Base-by-base conservation (phyloP, 208 protist genomes). In the Balamuthia mandrillaris region DNA sequence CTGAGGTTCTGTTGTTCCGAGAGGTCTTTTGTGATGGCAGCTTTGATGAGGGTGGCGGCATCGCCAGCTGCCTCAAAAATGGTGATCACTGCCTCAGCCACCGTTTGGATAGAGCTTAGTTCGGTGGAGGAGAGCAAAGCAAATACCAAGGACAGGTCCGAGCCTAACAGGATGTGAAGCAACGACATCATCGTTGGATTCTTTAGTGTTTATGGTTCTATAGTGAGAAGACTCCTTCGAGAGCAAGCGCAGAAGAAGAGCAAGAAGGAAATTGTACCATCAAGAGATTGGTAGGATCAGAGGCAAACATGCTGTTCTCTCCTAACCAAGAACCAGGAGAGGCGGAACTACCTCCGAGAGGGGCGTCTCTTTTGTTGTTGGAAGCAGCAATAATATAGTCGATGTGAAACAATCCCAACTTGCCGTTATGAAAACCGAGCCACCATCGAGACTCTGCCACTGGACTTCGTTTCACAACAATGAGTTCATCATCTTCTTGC, bases 21-120 rank as follows among this genome's bases (percentile, higher is more conserved):
- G 18, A 79, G 45, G 70, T 79, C 70, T 31, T 41, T 39, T 12
- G 70, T 42, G 70, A 79, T 79, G 27, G 70, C 70, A 29, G 70
- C 39, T 47, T 79, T 79, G 14, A 79, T 79, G 29, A 79, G 31
- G 29, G 44, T 37, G 35, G 70, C 58, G 14, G 70, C 33, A 0
- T 27, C 24, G 70, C 70, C 70, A 74, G 65, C 7, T 21, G 45
- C 65, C 70, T 79, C 70, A n/a, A 45, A 29, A 10, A 79, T 58
- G 7, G 45, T 18, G 31, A 79, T 58, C 29, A 79, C 58, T 27
- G 70, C 49, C 42, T 79, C 70, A 1, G 70, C 45, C 16, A 60
- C 49, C 49, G 49, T n/a, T n/a, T 56, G 49, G 18, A 56, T n/a
- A 31, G 14, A 79, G 42, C 45, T 47, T 47, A 79, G 42, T 21